Conservation (phyloP, 75 land plant species). For the Larix kaempferi region DNA sequence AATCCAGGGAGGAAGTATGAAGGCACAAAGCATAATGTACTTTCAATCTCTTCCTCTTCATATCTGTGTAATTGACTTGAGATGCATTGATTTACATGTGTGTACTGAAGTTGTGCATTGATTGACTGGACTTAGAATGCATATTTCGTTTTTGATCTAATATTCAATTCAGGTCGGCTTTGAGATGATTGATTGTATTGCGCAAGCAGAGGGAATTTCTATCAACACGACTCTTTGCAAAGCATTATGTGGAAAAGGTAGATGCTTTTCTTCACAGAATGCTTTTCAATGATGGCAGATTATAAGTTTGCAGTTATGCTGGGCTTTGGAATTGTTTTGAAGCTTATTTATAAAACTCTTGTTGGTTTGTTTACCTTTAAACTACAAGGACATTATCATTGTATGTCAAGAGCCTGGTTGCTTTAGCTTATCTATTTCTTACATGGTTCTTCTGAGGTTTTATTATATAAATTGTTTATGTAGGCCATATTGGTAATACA, state of each 20-base stretch:
- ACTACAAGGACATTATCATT: constrained; percentile 1
- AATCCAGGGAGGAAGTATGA: constrained; percentile 80
- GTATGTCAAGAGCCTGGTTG: background rate
- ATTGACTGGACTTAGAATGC: background rate
- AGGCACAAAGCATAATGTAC: constrained; percentile 83
- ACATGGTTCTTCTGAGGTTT: background rate
- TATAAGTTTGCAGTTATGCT: background rate
- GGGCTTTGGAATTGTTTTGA: background rate
- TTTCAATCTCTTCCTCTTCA: background rate
- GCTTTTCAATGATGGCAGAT: background rate
- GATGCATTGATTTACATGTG: background rate
- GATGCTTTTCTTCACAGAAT: background rate
- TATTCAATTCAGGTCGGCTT: constrained; percentile 78
- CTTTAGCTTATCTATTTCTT: background rate
- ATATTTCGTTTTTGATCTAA: background rate
- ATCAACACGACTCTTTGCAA: constrained; percentile 67
- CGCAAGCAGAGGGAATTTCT: constrained; percentile 62
- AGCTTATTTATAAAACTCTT: background rate
- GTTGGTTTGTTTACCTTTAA: background rate
- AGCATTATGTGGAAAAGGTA: constrained; percentile 86
- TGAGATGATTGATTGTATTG: constrained; percentile 91
- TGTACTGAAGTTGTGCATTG: background rate
- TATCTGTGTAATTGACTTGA: background rate
- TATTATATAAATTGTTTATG: constrained; percentile 6
- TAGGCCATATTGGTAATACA: constrained; percentile 61